phyloP scores from a whole-genome alignment of 768 basidiomycete genomes.

The Lactarius hatsudake region DNA sequence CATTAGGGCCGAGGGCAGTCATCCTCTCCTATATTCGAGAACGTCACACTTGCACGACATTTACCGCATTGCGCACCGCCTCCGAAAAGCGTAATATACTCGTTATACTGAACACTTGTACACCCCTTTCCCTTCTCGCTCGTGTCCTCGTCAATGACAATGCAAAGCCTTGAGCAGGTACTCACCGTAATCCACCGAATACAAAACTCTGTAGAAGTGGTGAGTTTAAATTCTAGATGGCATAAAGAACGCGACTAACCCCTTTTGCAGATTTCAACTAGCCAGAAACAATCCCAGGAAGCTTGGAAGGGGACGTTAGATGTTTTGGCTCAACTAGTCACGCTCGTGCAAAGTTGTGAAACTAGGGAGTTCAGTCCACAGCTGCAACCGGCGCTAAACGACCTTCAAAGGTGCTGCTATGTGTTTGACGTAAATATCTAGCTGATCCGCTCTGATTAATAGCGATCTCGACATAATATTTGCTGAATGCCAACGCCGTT shows the following conservation, averaged over 20 bases:
- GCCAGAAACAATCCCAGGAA: conserved; percentile 14
- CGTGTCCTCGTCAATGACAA: conserved; percentile 15
- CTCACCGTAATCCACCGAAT: conserved; percentile 14
- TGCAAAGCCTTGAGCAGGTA: conserved; percentile 18
- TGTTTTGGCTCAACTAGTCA: not conserved
- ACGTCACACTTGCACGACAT: conserved; percentile 3
- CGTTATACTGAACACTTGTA: conserved; percentile 8
- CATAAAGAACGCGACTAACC: not conserved
- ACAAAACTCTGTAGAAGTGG: conserved; percentile 13
- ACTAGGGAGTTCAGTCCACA: not conserved
- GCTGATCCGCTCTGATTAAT: not conserved
- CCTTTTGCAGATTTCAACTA: conserved; percentile 1
- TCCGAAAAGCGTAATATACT: conserved; percentile 6
- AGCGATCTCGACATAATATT: conserved; percentile 11
- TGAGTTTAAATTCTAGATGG: not conserved
- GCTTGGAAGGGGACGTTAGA: conserved; percentile 10
- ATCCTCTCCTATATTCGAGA: not conserved
- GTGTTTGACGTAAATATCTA: not conserved
- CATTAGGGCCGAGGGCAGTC: conserved; percentile 12
- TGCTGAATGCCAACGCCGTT: conserved; percentile 6
- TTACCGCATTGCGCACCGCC: conserved; percentile 16
- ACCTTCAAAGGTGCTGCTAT: conserved; percentile 1
- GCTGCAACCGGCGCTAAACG: conserved; percentile 10
- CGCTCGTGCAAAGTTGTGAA: conserved; percentile 6
- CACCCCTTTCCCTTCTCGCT: not conserved